These are phyloP conservation scores for Psilocybe subaeruginosa DNA, from an alignment of 768 basidiomycete species.

Conservation along the genomic window DNA sequence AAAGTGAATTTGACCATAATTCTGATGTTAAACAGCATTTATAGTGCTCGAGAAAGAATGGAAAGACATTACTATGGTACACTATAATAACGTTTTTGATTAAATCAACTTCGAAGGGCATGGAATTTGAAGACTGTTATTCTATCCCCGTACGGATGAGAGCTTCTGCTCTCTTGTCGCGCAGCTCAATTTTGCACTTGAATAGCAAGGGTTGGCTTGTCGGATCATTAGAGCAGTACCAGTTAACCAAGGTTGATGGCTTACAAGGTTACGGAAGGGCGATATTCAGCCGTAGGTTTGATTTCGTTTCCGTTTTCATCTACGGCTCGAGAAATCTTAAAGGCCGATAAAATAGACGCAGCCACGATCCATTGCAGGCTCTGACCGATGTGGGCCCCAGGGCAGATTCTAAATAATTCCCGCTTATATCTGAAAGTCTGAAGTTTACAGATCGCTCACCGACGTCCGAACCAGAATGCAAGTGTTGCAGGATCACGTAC, in stretches of 20 bases:
- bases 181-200: background rate
- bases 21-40: background rate
- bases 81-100: background rate
- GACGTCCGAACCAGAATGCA: constrained; percentile 41
- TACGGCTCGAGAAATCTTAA: constrained; percentile 29
- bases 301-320: constrained; percentile 26
- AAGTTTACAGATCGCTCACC: constrained; percentile 19
- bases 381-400: constrained; percentile 29
- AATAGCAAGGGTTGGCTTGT: background rate
- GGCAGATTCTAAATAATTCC: constrained; percentile 12
- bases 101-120: background rate
- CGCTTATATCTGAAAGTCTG: background rate
- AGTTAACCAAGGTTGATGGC: background rate
- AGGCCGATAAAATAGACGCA: constrained; percentile 34
- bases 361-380: constrained; percentile 27
- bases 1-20: background rate
- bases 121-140: background rate
- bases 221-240: background rate
- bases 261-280: constrained; percentile 22
- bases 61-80: background rate
- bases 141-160: background rate
- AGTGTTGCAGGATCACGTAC: constrained; percentile 37
- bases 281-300: constrained; percentile 20
- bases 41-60: too few species aligned
- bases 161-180: background rate